Conservation (phyloP, 1,139 yeast species). For the Saccharomycopsis hybrid region DNA sequence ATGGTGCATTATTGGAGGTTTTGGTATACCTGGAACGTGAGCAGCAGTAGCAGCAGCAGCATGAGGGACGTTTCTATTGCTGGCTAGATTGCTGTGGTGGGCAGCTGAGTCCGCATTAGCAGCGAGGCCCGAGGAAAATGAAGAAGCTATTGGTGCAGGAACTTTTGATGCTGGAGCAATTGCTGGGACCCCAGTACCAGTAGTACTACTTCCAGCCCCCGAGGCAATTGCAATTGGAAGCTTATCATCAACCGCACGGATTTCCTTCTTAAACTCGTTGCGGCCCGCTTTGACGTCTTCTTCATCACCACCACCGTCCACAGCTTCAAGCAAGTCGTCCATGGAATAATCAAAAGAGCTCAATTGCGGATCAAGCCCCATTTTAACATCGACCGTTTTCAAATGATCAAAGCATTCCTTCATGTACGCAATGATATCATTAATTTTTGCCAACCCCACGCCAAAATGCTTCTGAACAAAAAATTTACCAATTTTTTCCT, state of each 20-base stretch:
- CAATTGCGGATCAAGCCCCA: not conserved
- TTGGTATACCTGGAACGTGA: too few relatives aligned
- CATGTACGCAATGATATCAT: constrained; percentile 3
- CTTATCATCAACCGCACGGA: not conserved
- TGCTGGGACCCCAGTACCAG: not conserved
- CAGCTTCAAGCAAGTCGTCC: constrained; percentile 5
- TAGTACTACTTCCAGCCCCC: not conserved
- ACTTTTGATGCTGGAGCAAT: not conserved
- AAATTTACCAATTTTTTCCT: constrained; percentile 2
- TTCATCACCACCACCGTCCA: constrained; percentile 5
- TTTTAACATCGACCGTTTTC: constrained; percentile 1
- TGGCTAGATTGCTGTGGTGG: too few relatives aligned
- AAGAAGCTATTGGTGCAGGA: not conserved
- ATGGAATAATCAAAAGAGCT: not conserved
- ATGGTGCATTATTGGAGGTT: too few relatives aligned
- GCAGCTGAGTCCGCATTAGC: too few relatives aligned
- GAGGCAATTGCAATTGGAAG: not conserved
- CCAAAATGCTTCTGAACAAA: constrained; percentile 13
- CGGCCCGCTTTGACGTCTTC: constrained; percentile 4
- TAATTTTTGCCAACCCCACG: constrained; percentile 9
- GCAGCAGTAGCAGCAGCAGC: too few relatives aligned
- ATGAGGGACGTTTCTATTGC: too few relatives aligned
- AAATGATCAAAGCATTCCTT: not conserved
- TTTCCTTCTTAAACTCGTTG: constrained; percentile 1
- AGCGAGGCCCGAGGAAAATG: not conserved